Conservation (phyloP, 345 rosid genomes). For the Lenwebbia sp. region DNA sequence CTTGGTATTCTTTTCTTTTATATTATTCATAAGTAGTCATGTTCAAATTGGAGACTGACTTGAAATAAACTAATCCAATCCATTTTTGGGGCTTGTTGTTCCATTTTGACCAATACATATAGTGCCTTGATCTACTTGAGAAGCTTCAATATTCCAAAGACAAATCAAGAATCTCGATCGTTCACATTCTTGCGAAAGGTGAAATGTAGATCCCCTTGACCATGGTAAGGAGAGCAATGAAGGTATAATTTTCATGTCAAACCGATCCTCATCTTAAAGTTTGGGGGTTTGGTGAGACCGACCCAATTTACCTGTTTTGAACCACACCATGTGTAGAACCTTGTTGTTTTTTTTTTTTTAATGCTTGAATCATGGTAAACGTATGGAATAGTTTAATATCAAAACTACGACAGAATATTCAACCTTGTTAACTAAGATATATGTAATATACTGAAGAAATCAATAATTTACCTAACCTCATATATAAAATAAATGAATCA, state of each 20-base stretch:
- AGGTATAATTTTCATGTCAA: not conserved
- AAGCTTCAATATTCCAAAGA: not conserved
- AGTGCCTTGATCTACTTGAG: not conserved
- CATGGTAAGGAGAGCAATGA: not conserved
- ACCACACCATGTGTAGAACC: not conserved
- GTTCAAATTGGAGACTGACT: not conserved
- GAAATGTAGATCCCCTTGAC: not conserved
- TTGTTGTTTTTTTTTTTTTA: not conserved
- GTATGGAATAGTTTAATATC: not conserved
- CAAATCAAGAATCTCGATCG: not conserved
- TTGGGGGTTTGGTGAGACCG: not conserved
- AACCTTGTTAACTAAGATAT: not conserved
- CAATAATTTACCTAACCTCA: not conserved
- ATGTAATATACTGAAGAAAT: not conserved
- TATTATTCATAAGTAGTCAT: not conserved
- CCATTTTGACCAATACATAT: not conserved
- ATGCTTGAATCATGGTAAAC: not conserved
- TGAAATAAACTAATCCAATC: not conserved
- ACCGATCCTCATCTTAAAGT: not conserved
- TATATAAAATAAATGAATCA: not conserved
- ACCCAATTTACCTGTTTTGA: not conserved
- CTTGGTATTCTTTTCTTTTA: not conserved
- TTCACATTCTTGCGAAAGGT: not conserved
- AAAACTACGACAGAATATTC: not conserved
- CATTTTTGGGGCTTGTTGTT: not conserved